A percentile compares a stretch with the other conserved stretches of the same genome.
Evolutionary conservation across 2,329 filamentous ascomycete species (phyloP).

Genomic region (Fusarium euwallaceae): DNA sequence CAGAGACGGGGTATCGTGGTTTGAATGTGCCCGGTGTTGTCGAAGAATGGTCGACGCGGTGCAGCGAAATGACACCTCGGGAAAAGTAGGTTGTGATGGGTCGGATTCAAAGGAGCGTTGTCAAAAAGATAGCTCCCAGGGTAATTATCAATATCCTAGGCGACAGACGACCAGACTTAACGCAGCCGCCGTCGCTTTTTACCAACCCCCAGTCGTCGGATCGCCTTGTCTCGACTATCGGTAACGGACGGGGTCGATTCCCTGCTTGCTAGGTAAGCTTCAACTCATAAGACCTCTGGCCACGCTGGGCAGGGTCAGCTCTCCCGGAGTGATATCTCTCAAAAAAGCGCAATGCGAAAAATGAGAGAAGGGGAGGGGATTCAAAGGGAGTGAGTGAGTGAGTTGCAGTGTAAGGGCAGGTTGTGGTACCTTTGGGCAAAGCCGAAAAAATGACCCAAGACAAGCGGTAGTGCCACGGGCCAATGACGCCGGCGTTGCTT

Average conservation of each 20-base stretch:
- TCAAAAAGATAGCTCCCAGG: slow-evolving; percentile 31
- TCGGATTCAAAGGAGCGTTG: slow-evolving; percentile 27
- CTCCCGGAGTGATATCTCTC: slow-evolving; percentile 9
- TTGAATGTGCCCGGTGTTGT: slow-evolving; percentile 9
- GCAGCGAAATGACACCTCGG: slow-evolving; percentile 8
- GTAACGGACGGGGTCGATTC: slow-evolving; percentile 12
- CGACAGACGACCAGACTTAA: slow-evolving; percentile 21
- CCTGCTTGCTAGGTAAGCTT: slow-evolving; percentile 32
- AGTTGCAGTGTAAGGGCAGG: slow-evolving; percentile 30
- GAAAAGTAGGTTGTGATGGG: slow-evolving; percentile 23
- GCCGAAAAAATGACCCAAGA: slow-evolving; percentile 26
- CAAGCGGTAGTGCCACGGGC: slow-evolving; percentile 39
- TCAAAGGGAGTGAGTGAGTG: slow-evolving; percentile 23
- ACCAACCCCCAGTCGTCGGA: slow-evolving; percentile 39
- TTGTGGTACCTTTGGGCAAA: slow-evolving; percentile 22
- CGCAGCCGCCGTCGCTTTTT: slow-evolving; percentile 31
- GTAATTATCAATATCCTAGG: slow-evolving; percentile 35
- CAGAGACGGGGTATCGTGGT: slow-evolving; percentile 5
- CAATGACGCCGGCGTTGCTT: slow-evolving; percentile 45
- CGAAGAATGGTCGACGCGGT: slow-evolving; percentile 5
- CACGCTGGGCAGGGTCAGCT: slow-evolving; percentile 20
- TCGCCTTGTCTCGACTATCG: slow-evolving; percentile 21
- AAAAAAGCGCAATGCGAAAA: slow-evolving; percentile 12
- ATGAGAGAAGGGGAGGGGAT: slow-evolving; percentile 8
- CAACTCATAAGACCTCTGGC: slow-evolving; percentile 21